Base-by-base conservation (phyloP, 78 protist genomes). In the Dictyostelium intermedium region DNA sequence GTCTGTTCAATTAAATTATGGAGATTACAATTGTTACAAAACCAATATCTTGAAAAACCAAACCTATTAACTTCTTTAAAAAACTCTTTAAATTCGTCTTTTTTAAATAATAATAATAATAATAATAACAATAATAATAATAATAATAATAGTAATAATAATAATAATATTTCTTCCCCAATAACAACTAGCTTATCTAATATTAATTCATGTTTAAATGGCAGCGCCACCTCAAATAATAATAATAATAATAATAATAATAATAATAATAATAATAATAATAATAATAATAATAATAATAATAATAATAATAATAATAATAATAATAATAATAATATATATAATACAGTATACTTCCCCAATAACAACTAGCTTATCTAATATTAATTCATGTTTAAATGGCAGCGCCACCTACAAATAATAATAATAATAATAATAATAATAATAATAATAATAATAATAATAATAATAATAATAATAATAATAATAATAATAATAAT, bases 11-110 rank as follows among this genome's bases (percentile, higher is more conserved):
- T 85, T 3, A 89, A 80, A n/a, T 34, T 80, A 5, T 89, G 94
- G 94, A 78, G 87, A 60, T 50, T 89, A 34, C 86, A 82, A 82
- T 34, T 72, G 34, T 72, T 72, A 72, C 79, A 72, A 60, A 82
- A 82, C 35, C 86, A 56, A 50, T 82, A n/a, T 11, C 6, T 18
- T 0, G 56, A 32, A 5, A 35, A 77, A 14, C 60, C 50, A n/a
- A 77, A 37, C n/a, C 56, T 77, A 77, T 39, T 72, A 14, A 30
- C 79, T 4, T 30, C n/a, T 13, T 72, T 72, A 13, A 72, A 72
- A 34, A 72, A 72, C 20, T 56, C 66, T 20, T 20, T 56, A 56
- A 56, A 56, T 20, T 20, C 66, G 20, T 6, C 66, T 45, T 45
- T 45, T 8, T 45, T 7, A 45, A 45, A 45, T 45, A 32, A 61